Base-by-base conservation (phyloP, 2,329 filamentous ascomycete genomes). In the Epicoccum nigrum region DNA sequence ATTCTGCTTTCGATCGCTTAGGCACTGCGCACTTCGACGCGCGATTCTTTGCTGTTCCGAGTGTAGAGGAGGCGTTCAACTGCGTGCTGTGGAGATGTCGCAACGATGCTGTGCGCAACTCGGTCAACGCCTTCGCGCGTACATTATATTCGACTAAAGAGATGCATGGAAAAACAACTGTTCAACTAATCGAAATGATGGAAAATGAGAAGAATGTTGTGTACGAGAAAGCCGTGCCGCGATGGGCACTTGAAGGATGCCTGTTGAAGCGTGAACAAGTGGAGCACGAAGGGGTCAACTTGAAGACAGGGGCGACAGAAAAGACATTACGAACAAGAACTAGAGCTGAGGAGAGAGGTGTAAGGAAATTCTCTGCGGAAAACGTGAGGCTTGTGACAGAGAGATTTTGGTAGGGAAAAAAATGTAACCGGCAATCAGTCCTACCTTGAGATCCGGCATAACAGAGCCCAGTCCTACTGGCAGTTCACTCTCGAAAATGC, bases 221-320 rank as follows among this genome's bases (percentile, higher is more conserved):
- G 4, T 71, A 59, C 35, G 61, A 67, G 33, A 58, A 69, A 9
- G 51, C 52, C 3, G 67, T 70, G 15, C 67, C 67, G 9, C 60
- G 43, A n/a, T 71, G 68, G 68, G 68, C 66, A 19, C 40, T 71
- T 16, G 67, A 67, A 33, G 68, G 68, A 4, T 63, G 64, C 28
- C n/a, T 70, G 34, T 23, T 70, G 1, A 71, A 71, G 53, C 56
- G 67, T 46, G 66, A 69, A 48, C 60, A 62, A 43, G 62, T 54
- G 35, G 62, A 69, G 35, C 68, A 70, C 44, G 50, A 66, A 32
- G 67, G 67, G 0, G 34, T 66, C 4, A 70, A 71, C 49, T 4
- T 46, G 42, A 68, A 63, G 51, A 69, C 68, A 2, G 66, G 63
- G 0, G 28, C 59, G 31, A 30, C 23, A 21, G 67, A 67, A 37